phyloP scores from a whole-genome alignment of 139 green algal genomes.

The Micractinium sp. region DNA sequence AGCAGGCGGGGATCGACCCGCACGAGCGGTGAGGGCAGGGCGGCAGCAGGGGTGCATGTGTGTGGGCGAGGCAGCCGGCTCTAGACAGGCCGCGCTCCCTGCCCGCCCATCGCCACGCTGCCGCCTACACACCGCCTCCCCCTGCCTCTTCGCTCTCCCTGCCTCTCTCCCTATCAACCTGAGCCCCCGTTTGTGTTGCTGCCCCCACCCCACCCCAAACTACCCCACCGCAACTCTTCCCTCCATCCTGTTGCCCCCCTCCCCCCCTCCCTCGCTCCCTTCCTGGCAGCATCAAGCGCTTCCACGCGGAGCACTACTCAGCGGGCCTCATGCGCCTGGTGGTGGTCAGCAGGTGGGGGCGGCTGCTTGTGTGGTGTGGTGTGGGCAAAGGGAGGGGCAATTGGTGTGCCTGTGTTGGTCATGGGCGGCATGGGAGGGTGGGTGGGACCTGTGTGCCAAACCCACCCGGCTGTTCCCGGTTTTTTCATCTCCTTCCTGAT shows the following conservation, averaged over 20 bases:
- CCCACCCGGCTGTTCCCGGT: too few relatives aligned
- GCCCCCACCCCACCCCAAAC: not conserved
- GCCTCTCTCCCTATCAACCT: not conserved
- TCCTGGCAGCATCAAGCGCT: constrained; percentile 62
- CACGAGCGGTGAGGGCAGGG: constrained; percentile 27
- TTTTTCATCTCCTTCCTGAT: not conserved
- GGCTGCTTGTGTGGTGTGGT: too few relatives aligned
- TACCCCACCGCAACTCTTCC: too few relatives aligned
- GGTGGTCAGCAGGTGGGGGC: constrained; percentile 59
- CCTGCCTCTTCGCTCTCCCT: not conserved
- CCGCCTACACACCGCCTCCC: not conserved
- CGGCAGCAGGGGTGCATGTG: too few relatives aligned
- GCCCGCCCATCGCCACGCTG: not conserved
- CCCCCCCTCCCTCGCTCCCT: constrained; percentile 24
- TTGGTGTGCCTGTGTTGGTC: not conserved
- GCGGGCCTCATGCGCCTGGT: constrained; percentile 78
- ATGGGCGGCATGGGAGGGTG: not conserved
- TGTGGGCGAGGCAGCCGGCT: too few relatives aligned
- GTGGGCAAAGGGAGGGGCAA: too few relatives aligned
- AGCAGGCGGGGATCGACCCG: constrained; percentile 6
- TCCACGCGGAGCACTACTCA: constrained; percentile 78
- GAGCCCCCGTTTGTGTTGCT: not conserved
- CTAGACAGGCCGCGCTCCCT: too few relatives aligned
- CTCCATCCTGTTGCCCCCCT: too few relatives aligned
- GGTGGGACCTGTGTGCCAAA: not conserved